Base-by-base conservation (phyloP, 1,284 basidiomycete genomes). In the Phellinidium pouzarii region DNA sequence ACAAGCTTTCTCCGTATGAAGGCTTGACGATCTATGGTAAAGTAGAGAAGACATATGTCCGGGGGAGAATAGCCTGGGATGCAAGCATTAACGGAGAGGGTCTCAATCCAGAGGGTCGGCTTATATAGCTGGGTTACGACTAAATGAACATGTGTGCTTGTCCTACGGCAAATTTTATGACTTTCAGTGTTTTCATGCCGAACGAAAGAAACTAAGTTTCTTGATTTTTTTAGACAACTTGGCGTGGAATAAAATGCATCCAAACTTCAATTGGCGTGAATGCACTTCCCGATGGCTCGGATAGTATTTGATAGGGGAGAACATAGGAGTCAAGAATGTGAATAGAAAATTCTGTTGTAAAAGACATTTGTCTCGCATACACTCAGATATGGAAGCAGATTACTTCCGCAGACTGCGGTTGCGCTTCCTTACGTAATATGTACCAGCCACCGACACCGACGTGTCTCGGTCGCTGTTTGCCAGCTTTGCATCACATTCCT, bases 1-100 rank as follows among this genome's bases (percentile, higher is more conserved):
- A 96, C 72, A 94, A 94, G 67, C 65, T 94, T 12, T 90, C 90
- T 14, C 89, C 94, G 3, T 97, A 94, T 64, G 77, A 88, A 59
- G 91, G 91, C 4, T 70, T 79, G 62, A 74, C 63, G 20, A 72
- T 95, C 43, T 69, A 61, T n/a, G 93, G 93, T 0, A 70, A 71
- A 27, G 88, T 94, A 22, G 72, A 81, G 57, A 72, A 83, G 66
- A 92, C 91, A 0, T 91, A 80, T 65, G 68, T 96, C 19, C 78
- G 91, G 8, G 92, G 92, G 7, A 62, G 65, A 37, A 67, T 85
- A 42, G 78, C 84, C 0, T 94, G 85, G 65, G 79, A 87, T 50
- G 59, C 48, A 17, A 29, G 31, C 25, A 25, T 25, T 19, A 42
- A 42, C 25, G 48, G 48, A 9, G 12, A 29, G 14, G 48, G 38